phyloP scores from a whole-genome alignment of 306 rosid genomes.

The Quercus berberidifolia region DNA sequence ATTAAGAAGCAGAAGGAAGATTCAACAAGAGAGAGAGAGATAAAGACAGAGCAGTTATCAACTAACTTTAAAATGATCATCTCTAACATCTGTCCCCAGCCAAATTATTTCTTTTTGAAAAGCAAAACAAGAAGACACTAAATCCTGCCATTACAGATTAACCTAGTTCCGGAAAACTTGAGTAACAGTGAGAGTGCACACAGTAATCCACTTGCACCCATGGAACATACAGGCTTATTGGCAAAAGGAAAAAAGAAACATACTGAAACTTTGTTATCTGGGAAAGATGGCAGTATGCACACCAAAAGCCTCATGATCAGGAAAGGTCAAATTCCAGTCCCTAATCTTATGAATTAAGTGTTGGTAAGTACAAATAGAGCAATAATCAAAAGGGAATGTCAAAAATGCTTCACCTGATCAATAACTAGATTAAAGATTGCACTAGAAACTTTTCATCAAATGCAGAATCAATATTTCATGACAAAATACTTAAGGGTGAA shows the following conservation, averaged over 20 bases:
- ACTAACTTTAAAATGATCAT: background rate
- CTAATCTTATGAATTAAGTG: too few relatives aligned
- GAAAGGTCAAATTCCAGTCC: too few relatives aligned
- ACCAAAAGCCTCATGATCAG: too few relatives aligned
- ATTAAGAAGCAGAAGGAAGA: background rate
- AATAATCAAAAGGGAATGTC: too few relatives aligned
- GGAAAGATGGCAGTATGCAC: background rate
- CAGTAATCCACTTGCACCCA: background rate
- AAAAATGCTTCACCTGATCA: too few relatives aligned
- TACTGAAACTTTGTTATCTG: background rate
- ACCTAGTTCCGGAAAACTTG: background rate
- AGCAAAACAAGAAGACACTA: background rate
- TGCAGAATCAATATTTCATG: background rate
- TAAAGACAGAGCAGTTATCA: background rate
- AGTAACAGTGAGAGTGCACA: background rate
- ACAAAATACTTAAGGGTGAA: constrained; percentile 9
- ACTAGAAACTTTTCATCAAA: background rate
- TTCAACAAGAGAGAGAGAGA: background rate
- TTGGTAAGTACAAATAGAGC: too few relatives aligned
- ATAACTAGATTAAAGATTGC: background rate
- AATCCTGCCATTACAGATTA: background rate
- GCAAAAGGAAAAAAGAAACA: background rate
- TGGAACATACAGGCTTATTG: background rate
- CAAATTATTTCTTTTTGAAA: background rate
- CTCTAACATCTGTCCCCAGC: background rate